Percentiles rank a stretch among this genome's conserved stretches.
Conservation (phyloP, 768 basidiomycete genomes). For the Hypsizygus marmoreus region DNA sequence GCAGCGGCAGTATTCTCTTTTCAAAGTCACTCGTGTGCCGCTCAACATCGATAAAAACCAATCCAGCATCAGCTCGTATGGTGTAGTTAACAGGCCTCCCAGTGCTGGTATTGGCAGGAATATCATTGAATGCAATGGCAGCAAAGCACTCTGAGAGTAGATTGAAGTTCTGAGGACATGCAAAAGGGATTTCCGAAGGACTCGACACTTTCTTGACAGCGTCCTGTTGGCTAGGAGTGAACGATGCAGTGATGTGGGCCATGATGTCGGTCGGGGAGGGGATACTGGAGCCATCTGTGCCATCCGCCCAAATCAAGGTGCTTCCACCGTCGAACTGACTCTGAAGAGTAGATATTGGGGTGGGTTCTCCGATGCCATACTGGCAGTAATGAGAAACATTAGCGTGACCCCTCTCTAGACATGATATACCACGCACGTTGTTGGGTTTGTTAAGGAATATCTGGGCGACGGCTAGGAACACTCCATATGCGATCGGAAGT, state of each 20-base stretch:
- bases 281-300: slow-evolving; percentile 54
- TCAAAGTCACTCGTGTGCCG: slow-evolving; percentile 72
- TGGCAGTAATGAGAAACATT: slow-evolving; percentile 22
- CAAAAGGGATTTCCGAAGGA: slow-evolving; percentile 48
- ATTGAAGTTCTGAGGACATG: slow-evolving; percentile 78
- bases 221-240: slow-evolving; percentile 46
- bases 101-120: slow-evolving; percentile 41
- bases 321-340: slow-evolving; percentile 54
- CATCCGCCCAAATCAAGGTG: slow-evolving; percentile 68
- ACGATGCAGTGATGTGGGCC: slow-evolving; percentile 53
- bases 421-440: slow-evolving; percentile 46
- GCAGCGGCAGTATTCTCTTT: slow-evolving; percentile 65
- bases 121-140: slow-evolving; percentile 59
- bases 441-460: slow-evolving; percentile 59
- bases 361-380: slow-evolving; percentile 65
- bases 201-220: slow-evolving; percentile 51
- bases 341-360: slow-evolving; percentile 48
- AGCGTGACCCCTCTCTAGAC: not conserved
- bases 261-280: slow-evolving; percentile 66
- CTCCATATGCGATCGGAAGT: slow-evolving; percentile 64
- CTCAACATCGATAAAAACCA: slow-evolving; percentile 64
- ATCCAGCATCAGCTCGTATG: slow-evolving; percentile 65
- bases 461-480: slow-evolving; percentile 68
- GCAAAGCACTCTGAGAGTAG: slow-evolving; percentile 70
- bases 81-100: slow-evolving; percentile 64